A percentile compares a stretch with the other conserved stretches of the same genome.
phyloP scores from a whole-genome alignment of 768 basidiomycete genomes.

The Termitomyces titanicus region DNA sequence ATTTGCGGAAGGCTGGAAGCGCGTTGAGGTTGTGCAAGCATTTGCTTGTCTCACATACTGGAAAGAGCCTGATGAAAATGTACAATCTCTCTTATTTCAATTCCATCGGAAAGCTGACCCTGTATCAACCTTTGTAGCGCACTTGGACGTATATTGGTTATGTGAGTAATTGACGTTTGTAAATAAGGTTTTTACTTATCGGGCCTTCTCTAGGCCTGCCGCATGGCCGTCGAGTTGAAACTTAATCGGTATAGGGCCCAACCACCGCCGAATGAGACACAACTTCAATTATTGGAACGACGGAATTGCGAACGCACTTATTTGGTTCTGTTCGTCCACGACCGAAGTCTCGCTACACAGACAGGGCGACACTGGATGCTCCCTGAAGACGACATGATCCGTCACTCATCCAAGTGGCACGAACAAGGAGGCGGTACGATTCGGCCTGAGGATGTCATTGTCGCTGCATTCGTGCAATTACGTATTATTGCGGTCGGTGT shows the following conservation, averaged over 20 bases:
- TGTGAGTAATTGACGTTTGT: constrained; percentile 37
- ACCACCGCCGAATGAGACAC: constrained; percentile 57
- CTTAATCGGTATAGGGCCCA: constrained; percentile 65
- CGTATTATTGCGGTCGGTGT: constrained; percentile 69
- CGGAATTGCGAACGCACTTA: constrained; percentile 86
- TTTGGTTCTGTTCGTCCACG: constrained; percentile 82
- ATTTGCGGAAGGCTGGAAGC: constrained; percentile 74
- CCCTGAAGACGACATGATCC: constrained; percentile 78
- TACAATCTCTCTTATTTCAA: constrained; percentile 20
- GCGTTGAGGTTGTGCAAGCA: constrained; percentile 85
- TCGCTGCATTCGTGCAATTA: constrained; percentile 72
- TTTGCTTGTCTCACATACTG: constrained; percentile 89
- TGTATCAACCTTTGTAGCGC: constrained; percentile 38
- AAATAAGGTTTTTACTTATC: not conserved
- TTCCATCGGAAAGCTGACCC: constrained; percentile 13
- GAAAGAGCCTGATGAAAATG: constrained; percentile 84
- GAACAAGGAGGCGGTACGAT: constrained; percentile 46
- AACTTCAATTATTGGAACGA: constrained; percentile 66
- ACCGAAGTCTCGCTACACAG: constrained; percentile 82
- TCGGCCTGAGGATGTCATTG: constrained; percentile 79
- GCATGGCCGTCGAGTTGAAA: constrained; percentile 84
- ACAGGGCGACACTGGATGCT: constrained; percentile 89
- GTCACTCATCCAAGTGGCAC: constrained; percentile 70
- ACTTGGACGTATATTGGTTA: constrained; percentile 90
- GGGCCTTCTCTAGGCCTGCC: constrained; percentile 55